A percentile compares a stretch with the other conserved stretches of the same genome.
phyloP scores from a whole-genome alignment of 805 yeast genomes.

The Yamadazyma takamatsuzukensis region DNA sequence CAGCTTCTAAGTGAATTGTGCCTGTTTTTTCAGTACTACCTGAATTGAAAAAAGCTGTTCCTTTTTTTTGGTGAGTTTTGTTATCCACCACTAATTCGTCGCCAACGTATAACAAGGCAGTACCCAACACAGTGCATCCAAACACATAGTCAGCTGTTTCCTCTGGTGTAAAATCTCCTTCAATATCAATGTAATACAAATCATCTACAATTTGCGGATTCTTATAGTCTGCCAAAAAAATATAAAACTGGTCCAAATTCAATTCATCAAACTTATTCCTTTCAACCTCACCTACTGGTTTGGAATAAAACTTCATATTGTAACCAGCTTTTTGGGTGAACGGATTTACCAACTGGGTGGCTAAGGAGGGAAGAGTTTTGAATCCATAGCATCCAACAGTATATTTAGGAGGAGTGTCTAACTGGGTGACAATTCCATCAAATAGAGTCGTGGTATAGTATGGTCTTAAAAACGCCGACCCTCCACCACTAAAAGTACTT shows the following conservation, averaged over 20 bases:
- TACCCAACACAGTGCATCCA: slow-evolving; percentile 51
- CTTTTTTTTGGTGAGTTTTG: slow-evolving; percentile 46
- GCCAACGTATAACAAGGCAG: slow-evolving; percentile 52
- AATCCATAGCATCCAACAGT: slow-evolving; percentile 29
- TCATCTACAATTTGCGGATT: slow-evolving; percentile 14
- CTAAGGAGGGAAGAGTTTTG: slow-evolving; percentile 25
- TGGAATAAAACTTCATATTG: slow-evolving; percentile 18
- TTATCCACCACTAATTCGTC: slow-evolving; percentile 54
- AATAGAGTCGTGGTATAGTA: slow-evolving; percentile 26
- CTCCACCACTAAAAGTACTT: slow-evolving; percentile 31
- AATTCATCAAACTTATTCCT: slow-evolving; percentile 19
- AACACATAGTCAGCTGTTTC: slow-evolving; percentile 47
- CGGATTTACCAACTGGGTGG: slow-evolving; percentile 17
- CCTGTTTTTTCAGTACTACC: slow-evolving; percentile 49
- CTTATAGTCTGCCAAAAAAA: slow-evolving; percentile 20
- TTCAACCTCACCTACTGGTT: slow-evolving; percentile 12
- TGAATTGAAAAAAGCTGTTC: slow-evolving; percentile 47
- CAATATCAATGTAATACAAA: slow-evolving; percentile 42
- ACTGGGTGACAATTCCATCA: slow-evolving; percentile 16
- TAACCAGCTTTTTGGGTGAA: slow-evolving; percentile 21
- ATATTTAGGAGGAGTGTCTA: slow-evolving; percentile 18
- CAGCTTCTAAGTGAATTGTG: slow-evolving; percentile 35
- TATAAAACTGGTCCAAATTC: slow-evolving; percentile 16
- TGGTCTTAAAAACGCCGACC: slow-evolving; percentile 26
- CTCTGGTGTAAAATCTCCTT: slow-evolving; percentile 43